A percentile compares a stretch with the other conserved stretches of the same genome.
Conservation (phyloP, 495 filamentous ascomycete genomes). For the Terfezia boudieri region DNA sequence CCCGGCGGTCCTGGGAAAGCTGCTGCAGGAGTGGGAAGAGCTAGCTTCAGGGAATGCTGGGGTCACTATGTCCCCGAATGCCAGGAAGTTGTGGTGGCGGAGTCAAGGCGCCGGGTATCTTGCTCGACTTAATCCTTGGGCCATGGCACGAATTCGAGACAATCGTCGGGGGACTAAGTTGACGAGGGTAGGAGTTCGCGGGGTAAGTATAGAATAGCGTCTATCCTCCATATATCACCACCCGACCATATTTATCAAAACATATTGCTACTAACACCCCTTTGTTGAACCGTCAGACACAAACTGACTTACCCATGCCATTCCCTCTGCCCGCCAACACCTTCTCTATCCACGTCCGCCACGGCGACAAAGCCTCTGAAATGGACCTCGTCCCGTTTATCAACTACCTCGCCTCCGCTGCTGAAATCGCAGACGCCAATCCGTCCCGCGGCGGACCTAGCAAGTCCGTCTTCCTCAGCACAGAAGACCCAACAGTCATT, state of each 20-base stretch:
- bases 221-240: neutral
- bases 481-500: constrained; percentile 8
- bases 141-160: neutral
- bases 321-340: constrained; percentile 5
- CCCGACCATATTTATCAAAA: too few species aligned
- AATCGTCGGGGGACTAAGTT: neutral
- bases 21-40: neutral
- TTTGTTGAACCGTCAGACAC: neutral
- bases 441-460: constrained; percentile 1
- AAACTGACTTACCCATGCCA: neutral
- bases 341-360: constrained; percentile 10
- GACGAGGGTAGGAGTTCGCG: neutral
- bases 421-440: constrained; percentile 4
- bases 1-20: constrained; percentile 2
- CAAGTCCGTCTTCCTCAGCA: constrained; percentile 8
- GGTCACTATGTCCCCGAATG: neutral
- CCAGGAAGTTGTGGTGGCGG: constrained; percentile 8
- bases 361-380: constrained; percentile 6
- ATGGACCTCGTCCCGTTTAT: constrained; percentile 5
- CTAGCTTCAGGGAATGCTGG: neutral
- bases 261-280: too few species aligned
- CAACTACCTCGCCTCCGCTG: constrained; percentile 4
- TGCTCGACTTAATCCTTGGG: neutral
- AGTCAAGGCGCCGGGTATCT: constrained; percentile 6
- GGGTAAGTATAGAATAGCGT: neutral